These are phyloP conservation scores for Pyrus hybrid DNA, from an alignment of 331 rosid genomes.

Conservation along the genomic window DNA sequence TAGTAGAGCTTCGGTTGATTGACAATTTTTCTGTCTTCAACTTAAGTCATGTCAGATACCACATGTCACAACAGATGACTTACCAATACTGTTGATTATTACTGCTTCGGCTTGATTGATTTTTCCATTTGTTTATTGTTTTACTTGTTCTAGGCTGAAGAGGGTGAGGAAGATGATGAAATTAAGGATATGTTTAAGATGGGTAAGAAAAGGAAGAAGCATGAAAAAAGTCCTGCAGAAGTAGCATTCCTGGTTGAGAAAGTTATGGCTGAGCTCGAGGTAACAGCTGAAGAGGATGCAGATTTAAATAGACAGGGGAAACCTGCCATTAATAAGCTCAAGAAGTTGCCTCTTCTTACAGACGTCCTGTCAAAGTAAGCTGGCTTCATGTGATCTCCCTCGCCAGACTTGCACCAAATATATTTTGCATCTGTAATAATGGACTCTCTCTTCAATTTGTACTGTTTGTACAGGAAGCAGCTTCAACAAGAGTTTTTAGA, in stretches of 20 bases:
- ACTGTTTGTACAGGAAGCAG: conserved; percentile 54
- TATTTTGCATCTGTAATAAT: not conserved
- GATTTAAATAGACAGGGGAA: conserved; percentile 74
- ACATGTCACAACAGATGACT: not conserved
- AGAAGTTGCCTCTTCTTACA: conserved; percentile 74
- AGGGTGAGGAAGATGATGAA: conserved; percentile 84
- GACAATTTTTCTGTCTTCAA: too few relatives aligned
- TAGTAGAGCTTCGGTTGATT: not conserved
- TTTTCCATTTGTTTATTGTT: not conserved
- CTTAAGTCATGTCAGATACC: too few relatives aligned
- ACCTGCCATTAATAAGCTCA: conserved; percentile 88
- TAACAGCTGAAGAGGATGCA: conserved; percentile 93
- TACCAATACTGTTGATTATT: not conserved
- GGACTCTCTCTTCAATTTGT: not conserved
- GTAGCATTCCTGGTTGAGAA: conserved; percentile 87
- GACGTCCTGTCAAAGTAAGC: conserved; percentile 87
- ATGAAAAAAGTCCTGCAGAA: conserved; percentile 85
- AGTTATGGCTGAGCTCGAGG: conserved; percentile 97
- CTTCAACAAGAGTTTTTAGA: conserved; percentile 88
- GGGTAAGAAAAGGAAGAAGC: conserved; percentile 83
- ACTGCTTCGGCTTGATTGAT: not conserved
- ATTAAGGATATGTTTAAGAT: conserved; percentile 62
- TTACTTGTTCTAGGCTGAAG: conserved; percentile 64
- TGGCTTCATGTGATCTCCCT: not conserved
- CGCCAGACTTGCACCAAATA: not conserved